These are phyloP conservation scores for Penicillium turbatum DNA, from an alignment of 495 filamentous ascomycete species.

Conservation along the genomic window DNA sequence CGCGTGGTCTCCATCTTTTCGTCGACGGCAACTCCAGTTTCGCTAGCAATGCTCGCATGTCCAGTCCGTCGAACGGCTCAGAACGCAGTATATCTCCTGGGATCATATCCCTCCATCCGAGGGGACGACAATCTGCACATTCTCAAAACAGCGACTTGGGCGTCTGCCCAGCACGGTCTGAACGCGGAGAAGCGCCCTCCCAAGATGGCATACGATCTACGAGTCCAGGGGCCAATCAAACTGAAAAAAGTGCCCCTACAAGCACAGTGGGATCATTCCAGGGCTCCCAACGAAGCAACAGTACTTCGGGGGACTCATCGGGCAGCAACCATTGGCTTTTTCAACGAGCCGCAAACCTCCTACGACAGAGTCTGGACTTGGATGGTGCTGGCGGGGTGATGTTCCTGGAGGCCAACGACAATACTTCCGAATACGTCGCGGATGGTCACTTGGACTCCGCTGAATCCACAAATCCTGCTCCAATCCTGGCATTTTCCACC, in stretches of 20 bases:
- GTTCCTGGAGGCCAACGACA: slow-evolving; percentile 29
- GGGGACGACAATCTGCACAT: background rate
- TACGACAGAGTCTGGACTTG: slow-evolving; percentile 44
- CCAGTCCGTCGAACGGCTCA: background rate
- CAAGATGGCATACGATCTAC: background rate
- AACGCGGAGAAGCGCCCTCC: background rate
- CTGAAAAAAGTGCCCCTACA: background rate
- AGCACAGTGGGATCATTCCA: background rate
- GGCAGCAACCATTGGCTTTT: slow-evolving; percentile 31
- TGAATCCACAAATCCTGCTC: slow-evolving; percentile 3
- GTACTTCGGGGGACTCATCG: background rate
- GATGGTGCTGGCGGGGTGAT: slow-evolving; percentile 38
- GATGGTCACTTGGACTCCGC: slow-evolving; percentile 1
- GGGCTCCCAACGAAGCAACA: background rate
- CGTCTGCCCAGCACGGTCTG: background rate
- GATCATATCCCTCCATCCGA: background rate
- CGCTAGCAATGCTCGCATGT: slow-evolving; percentile 8
- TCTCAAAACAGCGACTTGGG: background rate
- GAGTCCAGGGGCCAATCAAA: background rate
- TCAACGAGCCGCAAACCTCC: slow-evolving; percentile 43
- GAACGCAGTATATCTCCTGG: background rate
- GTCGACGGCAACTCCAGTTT: slow-evolving; percentile 38
- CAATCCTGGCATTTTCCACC: slow-evolving; percentile 14
- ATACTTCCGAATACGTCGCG: slow-evolving; percentile 4
- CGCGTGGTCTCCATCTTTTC: slow-evolving; percentile 50